Percentiles rank a stretch among this genome's conserved stretches.
These are phyloP conservation scores for Tetracladium marchalianum DNA, from an alignment of 495 filamentous ascomycete species.

Conservation along the genomic window DNA sequence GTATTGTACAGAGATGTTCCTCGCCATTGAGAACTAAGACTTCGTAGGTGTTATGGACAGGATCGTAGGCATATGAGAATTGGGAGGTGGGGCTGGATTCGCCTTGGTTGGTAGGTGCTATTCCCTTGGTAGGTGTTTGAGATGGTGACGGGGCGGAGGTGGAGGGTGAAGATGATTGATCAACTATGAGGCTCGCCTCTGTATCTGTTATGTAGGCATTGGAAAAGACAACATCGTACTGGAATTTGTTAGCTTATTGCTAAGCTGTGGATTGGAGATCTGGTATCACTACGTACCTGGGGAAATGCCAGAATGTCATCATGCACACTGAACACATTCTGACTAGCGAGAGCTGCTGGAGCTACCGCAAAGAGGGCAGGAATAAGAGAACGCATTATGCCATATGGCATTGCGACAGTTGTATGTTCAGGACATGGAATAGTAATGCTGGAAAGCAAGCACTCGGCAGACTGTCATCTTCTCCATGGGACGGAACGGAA, in stretches of 20 bases:
- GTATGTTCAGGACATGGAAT: slow-evolving; percentile 2
- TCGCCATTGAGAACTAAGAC: slow-evolving; percentile 58
- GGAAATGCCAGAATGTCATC: slow-evolving; percentile 90
- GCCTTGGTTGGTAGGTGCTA: slow-evolving; percentile 10
- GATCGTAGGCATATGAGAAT: slow-evolving; percentile 10
- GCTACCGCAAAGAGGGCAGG: slow-evolving; percentile 31
- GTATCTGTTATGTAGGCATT: slow-evolving; percentile 62
- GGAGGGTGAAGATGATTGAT: slow-evolving; percentile 16
- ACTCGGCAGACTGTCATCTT: slow-evolving; percentile 11
- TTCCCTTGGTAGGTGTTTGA: slow-evolving; percentile 13
- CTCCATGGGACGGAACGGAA: not conserved
- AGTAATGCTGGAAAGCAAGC: not conserved
- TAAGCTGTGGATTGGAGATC: not conserved
- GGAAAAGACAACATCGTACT: slow-evolving; percentile 79
- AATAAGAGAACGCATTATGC: slow-evolving; percentile 40
- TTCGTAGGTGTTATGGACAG: slow-evolving; percentile 49
- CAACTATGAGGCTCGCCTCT: slow-evolving; percentile 53
- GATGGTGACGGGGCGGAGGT: slow-evolving; percentile 8
- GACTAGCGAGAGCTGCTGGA: slow-evolving; percentile 36
- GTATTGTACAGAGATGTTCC: slow-evolving; percentile 78
- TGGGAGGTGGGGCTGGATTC: slow-evolving; percentile 14
- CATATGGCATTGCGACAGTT: slow-evolving; percentile 18
- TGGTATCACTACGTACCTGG: slow-evolving; percentile 47
- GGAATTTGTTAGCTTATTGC: slow-evolving; percentile 10
- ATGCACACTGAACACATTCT: slow-evolving; percentile 65